A percentile compares a stretch with the other conserved stretches of the same genome.
Conservation (phyloP, 495 filamentous ascomycete genomes). For the Astrocystis sublimbata region DNA sequence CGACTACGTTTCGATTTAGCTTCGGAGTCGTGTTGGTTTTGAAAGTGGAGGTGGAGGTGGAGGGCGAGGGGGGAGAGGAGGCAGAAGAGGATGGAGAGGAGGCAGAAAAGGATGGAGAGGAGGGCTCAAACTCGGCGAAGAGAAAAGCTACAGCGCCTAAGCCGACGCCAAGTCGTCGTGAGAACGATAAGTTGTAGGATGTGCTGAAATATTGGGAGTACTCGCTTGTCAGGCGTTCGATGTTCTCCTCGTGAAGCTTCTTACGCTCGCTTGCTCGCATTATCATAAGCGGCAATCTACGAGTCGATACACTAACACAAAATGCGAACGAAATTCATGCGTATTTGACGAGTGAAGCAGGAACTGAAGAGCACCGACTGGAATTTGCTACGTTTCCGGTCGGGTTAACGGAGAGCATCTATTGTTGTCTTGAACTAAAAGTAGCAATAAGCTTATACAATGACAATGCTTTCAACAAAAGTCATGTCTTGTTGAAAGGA, state of each 20-base stretch:
- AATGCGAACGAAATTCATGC: background rate
- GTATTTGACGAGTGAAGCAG: too few relatives aligned
- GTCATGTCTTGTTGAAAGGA: too few relatives aligned
- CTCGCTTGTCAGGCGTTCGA: constrained; percentile 1
- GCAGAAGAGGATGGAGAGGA: too few relatives aligned
- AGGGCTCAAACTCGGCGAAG: background rate
- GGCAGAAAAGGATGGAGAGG: too few relatives aligned
- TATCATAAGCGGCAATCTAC: background rate
- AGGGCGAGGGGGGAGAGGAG: too few relatives aligned
- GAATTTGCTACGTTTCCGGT: too few relatives aligned
- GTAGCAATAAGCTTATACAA: too few relatives aligned
- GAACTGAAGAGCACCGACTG: too few relatives aligned
- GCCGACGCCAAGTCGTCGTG: constrained; percentile 2
- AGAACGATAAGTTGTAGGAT: background rate
- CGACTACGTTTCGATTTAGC: constrained; percentile 3
- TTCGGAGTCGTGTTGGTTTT: background rate
- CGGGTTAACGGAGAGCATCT: too few relatives aligned
- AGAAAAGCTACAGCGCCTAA: constrained; percentile 4
- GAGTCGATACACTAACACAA: background rate
- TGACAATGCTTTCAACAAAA: too few relatives aligned
- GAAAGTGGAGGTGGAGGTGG: too few relatives aligned
- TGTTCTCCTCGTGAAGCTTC: constrained; percentile 6
- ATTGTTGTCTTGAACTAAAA: too few relatives aligned
- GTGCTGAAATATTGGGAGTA: background rate
- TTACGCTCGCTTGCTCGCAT: constrained; percentile 11